Percentiles rank a stretch among this genome's conserved stretches.
These are phyloP conservation scores for Syncephalastrum monosporum DNA, from an alignment of 371 early-diverging fungal genomes.

Conservation along the genomic window DNA sequence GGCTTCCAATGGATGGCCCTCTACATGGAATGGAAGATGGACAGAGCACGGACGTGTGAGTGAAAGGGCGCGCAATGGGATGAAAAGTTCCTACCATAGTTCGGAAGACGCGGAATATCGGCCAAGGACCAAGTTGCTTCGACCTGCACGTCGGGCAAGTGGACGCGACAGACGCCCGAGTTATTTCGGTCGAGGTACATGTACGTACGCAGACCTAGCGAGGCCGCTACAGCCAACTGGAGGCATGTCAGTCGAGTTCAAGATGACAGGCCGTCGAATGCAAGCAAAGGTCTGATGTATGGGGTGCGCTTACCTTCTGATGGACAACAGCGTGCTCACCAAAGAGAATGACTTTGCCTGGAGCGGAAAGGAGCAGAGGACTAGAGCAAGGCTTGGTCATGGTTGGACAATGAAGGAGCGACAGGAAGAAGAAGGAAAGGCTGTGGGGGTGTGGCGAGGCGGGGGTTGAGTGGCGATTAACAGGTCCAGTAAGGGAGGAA, in stretches of 20 bases:
- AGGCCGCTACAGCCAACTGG: constrained; percentile 68
- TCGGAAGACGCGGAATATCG: constrained; percentile 26
- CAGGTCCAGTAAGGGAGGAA: not conserved
- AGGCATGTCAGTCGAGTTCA: constrained; percentile 8
- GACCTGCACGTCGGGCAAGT: constrained; percentile 55
- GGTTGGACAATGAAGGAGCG: not conserved
- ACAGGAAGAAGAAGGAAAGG: not conserved
- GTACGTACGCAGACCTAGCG: constrained; percentile 68
- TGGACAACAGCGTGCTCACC: constrained; percentile 98
- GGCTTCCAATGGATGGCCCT: constrained; percentile 37
- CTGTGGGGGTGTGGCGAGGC: not conserved
- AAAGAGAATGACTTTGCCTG: constrained; percentile 96
- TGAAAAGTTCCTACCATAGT: too few species aligned
- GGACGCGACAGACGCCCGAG: constrained; percentile 35
- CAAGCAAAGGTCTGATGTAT: too few species aligned
- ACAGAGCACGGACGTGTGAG: too few species aligned
- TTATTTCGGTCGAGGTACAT: constrained; percentile 48
- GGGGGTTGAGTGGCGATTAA: not conserved
- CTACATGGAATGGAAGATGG: too few species aligned
- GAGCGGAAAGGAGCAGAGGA: constrained; percentile 67
- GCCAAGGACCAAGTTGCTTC: constrained; percentile 37
- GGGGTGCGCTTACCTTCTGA: constrained; percentile 67
- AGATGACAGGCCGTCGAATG: too few species aligned
- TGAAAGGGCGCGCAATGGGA: too few species aligned
- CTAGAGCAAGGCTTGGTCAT: constrained; percentile 4